Evolutionary conservation across 257 asterid species (phyloP).

Genomic region (Nicotiana noctiflora): DNA sequence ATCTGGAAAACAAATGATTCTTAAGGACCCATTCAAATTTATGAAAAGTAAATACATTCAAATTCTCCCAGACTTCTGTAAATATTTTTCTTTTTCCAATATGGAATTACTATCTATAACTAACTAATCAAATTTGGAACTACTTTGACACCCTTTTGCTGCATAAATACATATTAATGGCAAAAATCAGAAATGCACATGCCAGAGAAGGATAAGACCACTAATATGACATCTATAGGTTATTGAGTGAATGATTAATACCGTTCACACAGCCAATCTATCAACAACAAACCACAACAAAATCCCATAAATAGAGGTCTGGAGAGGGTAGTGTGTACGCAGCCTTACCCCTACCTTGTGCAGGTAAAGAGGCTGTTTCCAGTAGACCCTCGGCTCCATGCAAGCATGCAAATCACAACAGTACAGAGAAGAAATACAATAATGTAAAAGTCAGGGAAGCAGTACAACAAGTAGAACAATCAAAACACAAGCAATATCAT

Average conservation of each 20-base stretch:
- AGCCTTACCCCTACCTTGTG: no score
- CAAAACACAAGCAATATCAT: no score
- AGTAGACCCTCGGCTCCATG: no score
- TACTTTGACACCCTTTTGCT: neutral
- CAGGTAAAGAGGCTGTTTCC: no score
- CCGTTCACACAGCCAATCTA: neutral
- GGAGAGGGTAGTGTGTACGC: no score
- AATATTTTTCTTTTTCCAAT: neutral
- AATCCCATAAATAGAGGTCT: no score
- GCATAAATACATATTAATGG: neutral
- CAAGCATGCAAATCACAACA: no score
- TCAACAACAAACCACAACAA: neutral
- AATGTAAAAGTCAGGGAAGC: no score
- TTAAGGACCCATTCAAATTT: neutral
- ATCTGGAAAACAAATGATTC: neutral
- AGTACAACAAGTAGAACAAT: no score
- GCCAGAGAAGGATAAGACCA: neutral
- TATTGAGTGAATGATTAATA: neutral
- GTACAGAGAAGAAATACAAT: no score
- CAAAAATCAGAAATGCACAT: neutral
- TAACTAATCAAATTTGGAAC: neutral
- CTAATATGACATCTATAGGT: neutral
- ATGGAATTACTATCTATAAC: neutral
- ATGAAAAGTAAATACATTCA: neutral
- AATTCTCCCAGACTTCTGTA: neutral